Base-by-base conservation (phyloP, 2,329 filamentous ascomycete genomes). In the Botrytis byssoidea region DNA sequence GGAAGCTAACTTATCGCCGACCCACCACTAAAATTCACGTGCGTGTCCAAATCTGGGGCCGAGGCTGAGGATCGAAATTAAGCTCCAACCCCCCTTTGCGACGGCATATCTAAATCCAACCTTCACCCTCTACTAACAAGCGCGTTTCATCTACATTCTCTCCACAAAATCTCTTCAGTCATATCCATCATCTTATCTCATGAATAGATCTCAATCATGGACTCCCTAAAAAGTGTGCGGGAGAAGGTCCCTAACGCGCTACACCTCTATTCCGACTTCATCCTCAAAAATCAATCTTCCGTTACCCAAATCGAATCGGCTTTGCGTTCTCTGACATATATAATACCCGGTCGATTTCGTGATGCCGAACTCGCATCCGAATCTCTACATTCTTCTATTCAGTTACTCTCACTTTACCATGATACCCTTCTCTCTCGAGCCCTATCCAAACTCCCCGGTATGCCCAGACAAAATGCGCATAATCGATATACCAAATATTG, bases 301-400 rank as follows among this genome's bases (percentile, higher is more conserved):
- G 94, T 99, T 71, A 93, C 94, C 68, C 95, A 97, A 85, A 95
- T 99, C 76, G 96, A 99, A 85, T 97, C 93, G 76, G 94, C 94
- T 22, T 85, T 99, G 80, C 90, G 96, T 57, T 97, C 94, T 42
- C 85, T 99, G 77, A 98, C 95, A 66, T 99, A 99, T 82, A 94
- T 99, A 77, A 96, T 98, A 68, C 96, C 95, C 74, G 95, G 93
- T 73, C 92, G 93, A 71, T 95, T 95, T 80, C 90, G 93, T 79
- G 95, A 98, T 83, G 95, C 95, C 76, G 96, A 98, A 82, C 92
- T 98, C 78, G 94, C 95, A 67, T 97, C 95, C 70, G 96, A 99
- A 83, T 95, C 93, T 64, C 87, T 97, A 68, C 93, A 97, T 82
- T 96, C 93, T 22, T 90, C 91, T 76, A 93, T 98, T 40, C 94